Base-by-base conservation (phyloP, 148 eudicot genomes). In the Tetragonia tetragonoides region DNA sequence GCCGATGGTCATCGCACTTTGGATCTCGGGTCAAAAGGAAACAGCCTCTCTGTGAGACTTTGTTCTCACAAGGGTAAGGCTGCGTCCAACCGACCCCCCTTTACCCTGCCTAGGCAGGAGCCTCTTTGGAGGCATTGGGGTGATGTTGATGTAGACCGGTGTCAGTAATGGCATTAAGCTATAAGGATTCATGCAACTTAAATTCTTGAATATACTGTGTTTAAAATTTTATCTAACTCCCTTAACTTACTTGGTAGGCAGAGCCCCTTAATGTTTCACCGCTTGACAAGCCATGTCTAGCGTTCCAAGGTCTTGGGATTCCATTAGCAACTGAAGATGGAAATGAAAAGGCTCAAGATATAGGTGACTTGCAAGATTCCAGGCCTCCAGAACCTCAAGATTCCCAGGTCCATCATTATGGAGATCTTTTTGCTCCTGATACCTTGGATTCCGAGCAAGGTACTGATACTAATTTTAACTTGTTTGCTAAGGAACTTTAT, bases 401-500 rank as follows among this genome's bases (percentile, higher is more conserved):
- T 74, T 69, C 83, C 34, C 84, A 79, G 60, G 76, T 53, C 64
- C 39, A 78, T 63, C 73, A 70, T 79, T 77, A 54, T 81, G 73
- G 80, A 71, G 84, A 86, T 78, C 84, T 84, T 49, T 90, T 79
- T 79, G 93, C 81, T 75, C 97, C 97, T 53, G 97, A 93, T 85
- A 83, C 91, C 66, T 86, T 85, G 68, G 93, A 93, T 70, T 70
- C 77, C 68, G 78, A 71, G 51, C 88, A 77, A 77, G 99, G 99
- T 95, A 86, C 37, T 83, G 24, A 61, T 84, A 68, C 23, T 65
- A 61, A 59, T 51, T 67, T 56, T 38, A 68, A 54, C 51, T n/a
- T 72, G 28, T 41, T 46, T 24, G 5, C 53, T 71, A 61, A 42
- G 20, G 44, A 62, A 68, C 53, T 37, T 56, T 38, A 56, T 68